A percentile compares a stretch with the other conserved stretches of the same genome.
Evolutionary conservation across 1,284 basidiomycete species (phyloP).

Genomic region (Boletus albobrunnescens): DNA sequence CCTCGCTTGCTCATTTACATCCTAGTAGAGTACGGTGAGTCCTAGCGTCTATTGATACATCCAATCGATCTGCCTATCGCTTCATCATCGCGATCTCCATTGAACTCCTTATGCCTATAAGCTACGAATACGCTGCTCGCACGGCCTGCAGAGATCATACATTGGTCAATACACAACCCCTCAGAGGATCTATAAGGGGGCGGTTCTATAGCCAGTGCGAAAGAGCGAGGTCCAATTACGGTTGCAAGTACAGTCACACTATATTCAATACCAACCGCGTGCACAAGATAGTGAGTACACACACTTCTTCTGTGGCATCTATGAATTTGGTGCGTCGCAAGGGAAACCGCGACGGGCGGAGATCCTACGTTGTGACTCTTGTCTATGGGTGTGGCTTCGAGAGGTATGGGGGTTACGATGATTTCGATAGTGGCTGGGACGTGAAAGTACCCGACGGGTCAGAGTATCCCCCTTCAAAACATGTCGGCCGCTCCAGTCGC

Average conservation of each 20-base stretch:
- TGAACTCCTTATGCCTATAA: constrained; percentile 13
- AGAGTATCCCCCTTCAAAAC: not conserved
- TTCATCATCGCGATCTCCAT: not conserved
- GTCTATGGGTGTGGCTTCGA: constrained; percentile 16
- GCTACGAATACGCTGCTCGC: constrained; percentile 17
- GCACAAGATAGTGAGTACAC: constrained; percentile 11
- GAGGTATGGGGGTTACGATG: constrained; percentile 13
- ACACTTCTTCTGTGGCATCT: no score
- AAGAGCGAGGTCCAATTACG: not conserved
- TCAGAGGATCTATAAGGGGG: constrained; percentile 9
- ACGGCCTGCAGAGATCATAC: constrained; percentile 17
- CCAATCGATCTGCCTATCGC: not conserved
- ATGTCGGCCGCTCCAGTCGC: not conserved
- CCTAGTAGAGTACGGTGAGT: no score
- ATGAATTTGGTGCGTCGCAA: not conserved
- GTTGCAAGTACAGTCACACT: constrained; percentile 19
- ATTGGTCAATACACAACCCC: constrained; percentile 7
- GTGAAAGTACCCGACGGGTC: not conserved
- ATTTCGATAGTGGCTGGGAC: constrained; percentile 10
- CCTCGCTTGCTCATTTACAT: no score
- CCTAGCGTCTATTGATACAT: no score
- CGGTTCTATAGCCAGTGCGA: constrained; percentile 13
- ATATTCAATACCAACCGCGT: constrained; percentile 20
- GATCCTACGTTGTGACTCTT: constrained; percentile 6
- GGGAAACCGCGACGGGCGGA: constrained; percentile 6